Percentiles rank a stretch among this genome's conserved stretches.
phyloP scores from a whole-genome alignment of 768 basidiomycete species.

The Rhodotorula babjevae region DNA sequence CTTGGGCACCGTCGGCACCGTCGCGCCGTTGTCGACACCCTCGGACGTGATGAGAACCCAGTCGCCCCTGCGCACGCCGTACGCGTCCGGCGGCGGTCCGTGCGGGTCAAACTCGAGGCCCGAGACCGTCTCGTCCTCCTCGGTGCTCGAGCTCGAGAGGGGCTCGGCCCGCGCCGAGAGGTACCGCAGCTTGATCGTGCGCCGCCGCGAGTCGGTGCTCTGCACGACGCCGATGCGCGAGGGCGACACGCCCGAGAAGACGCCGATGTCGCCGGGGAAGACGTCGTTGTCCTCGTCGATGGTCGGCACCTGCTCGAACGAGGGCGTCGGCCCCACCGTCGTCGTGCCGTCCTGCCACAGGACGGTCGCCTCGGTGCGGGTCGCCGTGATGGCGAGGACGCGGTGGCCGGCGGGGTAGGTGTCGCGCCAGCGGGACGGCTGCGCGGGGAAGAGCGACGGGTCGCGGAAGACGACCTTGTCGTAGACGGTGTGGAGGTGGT shows the following conservation, averaged over 20 bases:
- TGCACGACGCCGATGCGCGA: constrained; percentile 24
- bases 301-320: constrained; percentile 61
- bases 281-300: constrained; percentile 82
- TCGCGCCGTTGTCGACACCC: constrained; percentile 61
- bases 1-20: constrained; percentile 65
- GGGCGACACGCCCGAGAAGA: constrained; percentile 58
- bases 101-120: constrained; percentile 85
- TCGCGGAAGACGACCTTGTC: constrained; percentile 35
- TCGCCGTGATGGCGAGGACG: constrained; percentile 64
- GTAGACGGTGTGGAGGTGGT: constrained; percentile 31
- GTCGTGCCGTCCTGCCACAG: constrained; percentile 77
- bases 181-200: constrained; percentile 65
- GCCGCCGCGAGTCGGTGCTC: constrained; percentile 52
- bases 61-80: constrained; percentile 78
- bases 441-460: neutral
- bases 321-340: constrained; percentile 43
- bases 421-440: constrained; percentile 44
- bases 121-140: constrained; percentile 60
- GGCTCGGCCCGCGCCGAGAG: constrained; percentile 40
- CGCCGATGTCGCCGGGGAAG: constrained; percentile 87
- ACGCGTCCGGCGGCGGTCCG: constrained; percentile 52
- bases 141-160: neutral
- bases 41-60: constrained; percentile 71
- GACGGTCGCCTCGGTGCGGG: constrained; percentile 63
- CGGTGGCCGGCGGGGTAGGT: constrained; percentile 40